phyloP scores from a whole-genome alignment of 192 early-diverging fungal species.

The Podila horticola region DNA sequence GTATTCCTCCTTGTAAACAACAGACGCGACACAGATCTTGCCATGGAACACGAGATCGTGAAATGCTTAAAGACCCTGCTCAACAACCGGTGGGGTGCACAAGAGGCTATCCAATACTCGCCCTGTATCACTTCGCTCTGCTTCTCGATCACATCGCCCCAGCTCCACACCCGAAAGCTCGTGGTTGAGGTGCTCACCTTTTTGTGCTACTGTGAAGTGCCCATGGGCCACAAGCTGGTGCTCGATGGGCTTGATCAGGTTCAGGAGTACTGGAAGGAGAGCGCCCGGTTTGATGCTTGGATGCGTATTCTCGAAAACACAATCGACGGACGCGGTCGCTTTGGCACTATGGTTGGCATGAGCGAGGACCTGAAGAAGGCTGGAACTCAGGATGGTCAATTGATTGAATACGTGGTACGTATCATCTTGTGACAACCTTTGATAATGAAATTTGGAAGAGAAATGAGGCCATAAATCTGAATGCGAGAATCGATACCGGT shows the following conservation, averaged over 20 bases:
- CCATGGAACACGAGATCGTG: conserved; percentile 84
- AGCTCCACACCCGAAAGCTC: conserved; percentile 74
- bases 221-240: conserved; percentile 79
- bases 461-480: background rate
- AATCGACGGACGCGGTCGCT: conserved; percentile 80
- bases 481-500: background rate
- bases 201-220: conserved; percentile 79
- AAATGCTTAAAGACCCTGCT: conserved; percentile 82
- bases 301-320: conserved; percentile 77
- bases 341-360: conserved; percentile 81
- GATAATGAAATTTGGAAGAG: background rate
- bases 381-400: conserved; percentile 71
- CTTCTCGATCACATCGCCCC: conserved; percentile 80
- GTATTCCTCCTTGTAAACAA: background rate
- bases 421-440: background rate
- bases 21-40: conserved; percentile 76
- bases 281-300: conserved; percentile 82
- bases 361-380: conserved; percentile 76
- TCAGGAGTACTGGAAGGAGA: conserved; percentile 70
- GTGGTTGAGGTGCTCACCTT: conserved; percentile 82
- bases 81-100: conserved; percentile 81
- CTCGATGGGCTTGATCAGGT: conserved; percentile 80
- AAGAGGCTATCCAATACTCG: conserved; percentile 75
- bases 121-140: conserved; percentile 76
- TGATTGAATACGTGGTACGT: conserved; percentile 77